Percentiles rank a stretch among this genome's conserved stretches.
Conservation (phyloP, 2,329 filamentous ascomycete species). For the Colletotrichum sublineola region DNA sequence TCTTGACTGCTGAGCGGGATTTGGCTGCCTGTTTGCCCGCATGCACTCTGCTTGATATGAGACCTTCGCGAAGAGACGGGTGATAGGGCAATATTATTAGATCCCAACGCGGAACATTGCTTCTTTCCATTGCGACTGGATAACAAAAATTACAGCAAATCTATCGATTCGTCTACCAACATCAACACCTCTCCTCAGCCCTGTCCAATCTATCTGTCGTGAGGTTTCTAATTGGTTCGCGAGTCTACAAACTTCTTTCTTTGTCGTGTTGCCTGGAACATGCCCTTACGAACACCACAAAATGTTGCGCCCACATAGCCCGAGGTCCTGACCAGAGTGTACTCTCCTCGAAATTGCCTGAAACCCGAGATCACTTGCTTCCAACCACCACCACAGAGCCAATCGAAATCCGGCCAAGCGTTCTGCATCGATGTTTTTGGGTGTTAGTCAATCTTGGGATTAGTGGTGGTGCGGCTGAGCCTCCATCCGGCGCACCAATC, state of each 20-base stretch:
- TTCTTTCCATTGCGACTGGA: background rate
- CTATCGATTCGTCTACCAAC: background rate
- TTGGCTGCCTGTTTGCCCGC: too few relatives aligned
- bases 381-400: background rate
- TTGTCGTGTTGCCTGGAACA: background rate
- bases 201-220: background rate
- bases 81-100: too few relatives aligned
- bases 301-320: background rate
- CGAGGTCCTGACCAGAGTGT: background rate
- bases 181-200: background rate
- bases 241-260: background rate
- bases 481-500: background rate
- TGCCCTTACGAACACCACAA: background rate
- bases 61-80: too few relatives aligned
- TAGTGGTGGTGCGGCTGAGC: constrained; percentile 17
- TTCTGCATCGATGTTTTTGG: background rate
- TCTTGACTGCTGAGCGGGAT: too few relatives aligned
- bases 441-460: background rate
- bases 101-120: background rate
- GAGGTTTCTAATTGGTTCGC: background rate
- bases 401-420: background rate
- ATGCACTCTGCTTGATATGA: too few relatives aligned
- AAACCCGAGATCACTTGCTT: background rate
- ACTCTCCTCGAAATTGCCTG: background rate
- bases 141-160: background rate